Evolutionary conservation across 2,329 filamentous ascomycete genomes (phyloP).

Genomic region (Monosporascus sp.): DNA sequence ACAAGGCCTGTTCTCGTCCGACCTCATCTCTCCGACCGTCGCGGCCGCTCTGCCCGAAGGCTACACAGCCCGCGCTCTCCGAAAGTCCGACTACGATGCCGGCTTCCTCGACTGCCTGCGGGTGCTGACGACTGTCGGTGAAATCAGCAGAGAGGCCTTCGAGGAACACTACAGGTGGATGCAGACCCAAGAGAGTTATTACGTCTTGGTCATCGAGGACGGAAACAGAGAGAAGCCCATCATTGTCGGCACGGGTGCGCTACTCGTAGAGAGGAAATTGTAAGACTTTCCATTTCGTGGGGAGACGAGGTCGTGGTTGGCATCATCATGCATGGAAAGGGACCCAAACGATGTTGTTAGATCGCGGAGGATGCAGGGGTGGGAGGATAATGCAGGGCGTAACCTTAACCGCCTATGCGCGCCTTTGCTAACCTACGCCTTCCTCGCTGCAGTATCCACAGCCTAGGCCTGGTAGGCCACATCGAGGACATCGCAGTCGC

Average conservation of each 20-base stretch:
- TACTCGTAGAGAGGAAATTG: conserved; percentile 95
- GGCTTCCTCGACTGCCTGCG: conserved; percentile 90
- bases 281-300: conserved; percentile 37
- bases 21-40: conserved; percentile 74
- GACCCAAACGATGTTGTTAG: too few relatives aligned
- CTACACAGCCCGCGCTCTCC: conserved; percentile 78
- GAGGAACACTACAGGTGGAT: conserved; percentile 80
- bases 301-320: too few relatives aligned
- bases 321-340: too few relatives aligned
- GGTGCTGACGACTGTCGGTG: conserved; percentile 88
- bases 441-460: conserved; percentile 58
- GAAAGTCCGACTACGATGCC: conserved; percentile 68
- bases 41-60: conserved; percentile 67
- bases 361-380: not conserved
- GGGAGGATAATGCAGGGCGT: not conserved
- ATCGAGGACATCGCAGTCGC: conserved; percentile 97
- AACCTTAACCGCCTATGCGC: not conserved
- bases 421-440: conserved; percentile 13
- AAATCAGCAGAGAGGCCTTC: conserved; percentile 72
- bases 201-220: conserved; percentile 80
- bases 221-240: conserved; percentile 45
- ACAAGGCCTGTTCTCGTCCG: conserved; percentile 67
- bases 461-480: conserved; percentile 79
- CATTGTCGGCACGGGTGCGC: conserved; percentile 84
- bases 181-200: conserved; percentile 70